Evolutionary conservation across 78 protist genomes (phyloP), one percentile per base, ranked within the genome.

Genomic region (Carpediemonas membranifera): DNA sequence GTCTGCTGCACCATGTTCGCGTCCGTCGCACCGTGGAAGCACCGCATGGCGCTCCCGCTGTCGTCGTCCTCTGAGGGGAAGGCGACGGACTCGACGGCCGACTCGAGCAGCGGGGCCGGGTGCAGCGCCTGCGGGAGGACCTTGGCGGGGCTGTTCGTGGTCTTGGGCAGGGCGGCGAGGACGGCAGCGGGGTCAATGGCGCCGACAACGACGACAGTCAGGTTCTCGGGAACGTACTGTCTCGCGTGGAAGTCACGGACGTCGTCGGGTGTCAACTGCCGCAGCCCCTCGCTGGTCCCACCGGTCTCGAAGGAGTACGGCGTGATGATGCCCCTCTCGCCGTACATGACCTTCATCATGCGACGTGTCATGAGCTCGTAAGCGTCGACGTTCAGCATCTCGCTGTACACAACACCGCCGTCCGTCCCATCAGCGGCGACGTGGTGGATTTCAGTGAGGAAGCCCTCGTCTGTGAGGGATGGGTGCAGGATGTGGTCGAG

Each of bases 401-500:
- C 88, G 55, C 70, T 44, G 60, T 79, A 83, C 41, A 83, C 88
- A 15, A 83, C 88, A 25, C 88, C 88, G 3, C 62, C 65, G 66
- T 51, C 52, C 30, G 41, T 51, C 35, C 82, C 84, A 25, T 74
- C 60, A 56, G 73, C 81, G 34, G 43, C 71, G 63, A 79, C 51
- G 74, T 83, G 88, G 39, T 83, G 74, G 16, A 83, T 78, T 33
- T 83, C 88, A 0, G 88, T 83, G 24, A 24, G 0, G 55, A 60
- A 78, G 65, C 67, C 72, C 25, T 16, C 28, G 33, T 76, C 87
- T 0, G 91, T 78, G 37, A 89, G 36, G 7, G 84, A 75, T 15
- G 94, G 89, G 70, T 68, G 73, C 21, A 89, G 61, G 34, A 89
- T 57, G 77, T 89, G 94, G 69, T 89, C 94, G 7, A 86, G 54